These are phyloP conservation scores for Arabidopsis arenosa DNA, from an alignment of 345 rosid species.

Conservation along the genomic window DNA sequence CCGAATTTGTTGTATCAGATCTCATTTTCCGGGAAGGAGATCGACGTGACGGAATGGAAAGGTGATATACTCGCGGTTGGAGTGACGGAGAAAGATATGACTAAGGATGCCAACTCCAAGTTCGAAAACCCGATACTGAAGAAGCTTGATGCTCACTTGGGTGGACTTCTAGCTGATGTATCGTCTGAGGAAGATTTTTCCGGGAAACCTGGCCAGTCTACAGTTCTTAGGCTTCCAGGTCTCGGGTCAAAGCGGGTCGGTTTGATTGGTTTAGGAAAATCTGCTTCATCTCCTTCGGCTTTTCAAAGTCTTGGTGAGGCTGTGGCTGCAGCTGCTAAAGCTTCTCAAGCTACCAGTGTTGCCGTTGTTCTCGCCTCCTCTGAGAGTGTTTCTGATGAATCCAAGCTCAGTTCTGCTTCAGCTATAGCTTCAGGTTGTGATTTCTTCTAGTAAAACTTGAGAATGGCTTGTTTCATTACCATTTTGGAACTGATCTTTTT, in stretches of 20 bases:
- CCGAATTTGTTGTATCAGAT: conserved; percentile 49
- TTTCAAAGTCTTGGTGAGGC: conserved; percentile 81
- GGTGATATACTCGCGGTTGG: conserved; percentile 95
- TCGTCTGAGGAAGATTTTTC: conserved; percentile 93
- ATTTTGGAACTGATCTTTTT: conserved; percentile 8
- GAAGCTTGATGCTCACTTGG: conserved; percentile 71
- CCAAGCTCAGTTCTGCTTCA: conserved; percentile 68
- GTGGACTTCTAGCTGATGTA: conserved; percentile 82
- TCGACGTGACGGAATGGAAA: conserved; percentile 82
- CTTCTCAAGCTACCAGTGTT: conserved; percentile 72
- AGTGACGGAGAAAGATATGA: conserved; percentile 88
- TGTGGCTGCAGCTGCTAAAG: conserved; percentile 78
- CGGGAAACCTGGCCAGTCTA: conserved; percentile 82
- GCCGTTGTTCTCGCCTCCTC: conserved; percentile 75
- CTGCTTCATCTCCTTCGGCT: conserved; percentile 58
- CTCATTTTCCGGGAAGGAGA: conserved; percentile 76
- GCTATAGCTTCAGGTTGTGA: conserved; percentile 80
- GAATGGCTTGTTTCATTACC: not conserved
- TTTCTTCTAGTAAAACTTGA: not conserved
- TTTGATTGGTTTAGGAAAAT: conserved; percentile 84
- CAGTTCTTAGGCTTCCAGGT: conserved; percentile 81
- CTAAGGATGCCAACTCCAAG: conserved; percentile 66
- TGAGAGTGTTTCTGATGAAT: conserved; percentile 57
- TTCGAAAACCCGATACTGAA: conserved; percentile 75
- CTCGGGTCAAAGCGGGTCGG: conserved; percentile 87